Base-by-base conservation (phyloP, 2,329 filamentous ascomycete species). In the Hypoxylon sp. region DNA sequence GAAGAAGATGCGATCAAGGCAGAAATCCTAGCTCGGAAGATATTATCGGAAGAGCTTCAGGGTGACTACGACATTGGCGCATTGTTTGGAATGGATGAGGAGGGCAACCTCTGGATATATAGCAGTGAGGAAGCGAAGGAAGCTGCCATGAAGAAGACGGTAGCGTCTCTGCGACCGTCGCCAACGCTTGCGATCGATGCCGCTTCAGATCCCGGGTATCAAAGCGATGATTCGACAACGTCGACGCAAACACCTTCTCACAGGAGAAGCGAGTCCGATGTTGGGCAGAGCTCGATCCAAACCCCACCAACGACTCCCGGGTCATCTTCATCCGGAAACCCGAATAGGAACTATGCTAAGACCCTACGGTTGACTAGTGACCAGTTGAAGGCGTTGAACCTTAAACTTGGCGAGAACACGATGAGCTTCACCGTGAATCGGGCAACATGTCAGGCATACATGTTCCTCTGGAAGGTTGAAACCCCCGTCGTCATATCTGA, bases 31-130 rank as follows among this genome's bases (percentile, higher is more conserved):
- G 96, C 96, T 4, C 89, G 96, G 22, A 96, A 95, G 78, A 94
- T 99, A 55, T 86, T 99, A 11, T 91, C 94, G 0, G 94, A 99
- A 77, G 95, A 98, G 80, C 83, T 98, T 13, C 93, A 97, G 75
- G 96, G 94, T 22, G 94, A 95, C 77, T 98, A 98, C 79, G 96
- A 99, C 78, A 97, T 99, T 74, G 96, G 96, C 5, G 92, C 95
- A 1, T 85, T 99, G 31, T 97, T 99, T 74, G 96, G 94, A 11
- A 95, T 96, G 48, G 96, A 99, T 77, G 94, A 97, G 76, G 90
- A 96, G 66, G 96, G 96, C 5, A 99, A 99, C 75, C 85, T 99
- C n/a, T 98, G 96, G 95, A 98, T 99, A 72, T 99, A 99, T 82
- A 96, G 94, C 81, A 98, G 94, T 75, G 94, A 98, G 79, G 94